Base-by-base conservation (phyloP, 768 basidiomycete species). In the Rhizopogon vesiculosus region DNA sequence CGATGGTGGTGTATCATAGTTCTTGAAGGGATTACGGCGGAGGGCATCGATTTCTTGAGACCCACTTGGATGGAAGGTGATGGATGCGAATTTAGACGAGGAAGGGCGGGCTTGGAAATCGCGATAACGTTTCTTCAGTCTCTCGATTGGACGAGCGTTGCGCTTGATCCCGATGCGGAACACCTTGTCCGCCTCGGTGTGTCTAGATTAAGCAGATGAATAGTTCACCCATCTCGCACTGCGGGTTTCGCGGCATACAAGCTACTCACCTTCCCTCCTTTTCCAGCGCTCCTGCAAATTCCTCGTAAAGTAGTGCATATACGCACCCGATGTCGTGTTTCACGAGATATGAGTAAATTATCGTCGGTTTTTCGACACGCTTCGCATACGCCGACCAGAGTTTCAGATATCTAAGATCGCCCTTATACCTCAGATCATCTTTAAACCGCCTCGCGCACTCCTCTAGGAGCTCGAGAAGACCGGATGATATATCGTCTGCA, bases 381-480 rank as follows among this genome's bases (percentile, higher is more conserved):
- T 83, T 83, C 9, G 94, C 88, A 68, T 96, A 94, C 48, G 89
- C 77, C 19, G 86, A 81, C 97, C 97, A 99, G 18, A 98, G 70
- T 67, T 93, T 91, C 48, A 98, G 78, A 72, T 98, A 97, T 42
- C 96, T 82, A 50, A 93, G 72, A 75, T 98, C 95, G 51, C 84
- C 85, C 68, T 84, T 87, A 71, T 97, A 98, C 13, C 84, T 72
- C n/a, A 80, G 75, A 67, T 98, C 96, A 28, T 83, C 78, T 60
- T 87, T 83, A 70, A 98, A 97, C 54, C 83, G 82, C 31, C 83
- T 73, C 2, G 93, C 93, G 1, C 89, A 85, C 63, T 92, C 86
- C 62, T 95, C 91, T 16, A 99, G 77, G 6, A 98, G 72, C 44
- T 91, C 88, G 2, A 87, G 66, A 35, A 97, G 79, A 16, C 91